Evolutionary conservation across 129 eudicot species (phyloP).

Genomic region (Chrysanthemum seticuspe): DNA sequence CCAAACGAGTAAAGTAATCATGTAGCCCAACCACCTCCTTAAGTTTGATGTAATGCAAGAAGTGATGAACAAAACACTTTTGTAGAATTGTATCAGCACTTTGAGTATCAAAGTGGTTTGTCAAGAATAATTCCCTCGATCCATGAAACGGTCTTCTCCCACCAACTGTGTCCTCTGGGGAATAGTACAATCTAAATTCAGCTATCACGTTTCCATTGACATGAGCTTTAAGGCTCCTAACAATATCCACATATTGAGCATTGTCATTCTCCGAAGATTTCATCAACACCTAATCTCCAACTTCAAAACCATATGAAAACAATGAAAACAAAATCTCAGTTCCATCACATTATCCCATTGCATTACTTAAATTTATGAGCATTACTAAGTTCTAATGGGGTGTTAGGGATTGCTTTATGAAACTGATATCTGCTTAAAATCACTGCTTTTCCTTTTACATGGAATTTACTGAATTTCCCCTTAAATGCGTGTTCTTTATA

Average conservation of each 20-base stretch:
- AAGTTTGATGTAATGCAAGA: constrained; percentile 62
- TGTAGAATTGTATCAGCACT: constrained; percentile 64
- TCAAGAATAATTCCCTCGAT: constrained; percentile 54
- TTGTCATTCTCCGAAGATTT: constrained; percentile 28
- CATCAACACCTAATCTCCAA: constrained; percentile 68
- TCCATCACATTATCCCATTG: neutral
- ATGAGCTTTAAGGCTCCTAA: too few species aligned
- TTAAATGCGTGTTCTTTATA: too few species aligned
- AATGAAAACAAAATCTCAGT: constrained; percentile 16
- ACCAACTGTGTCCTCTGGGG: constrained; percentile 66
- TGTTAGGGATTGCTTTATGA: too few species aligned
- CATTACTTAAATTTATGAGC: too few species aligned
- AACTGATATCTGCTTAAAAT: too few species aligned
- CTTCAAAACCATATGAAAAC: constrained; percentile 33
- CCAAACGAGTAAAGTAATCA: constrained; percentile 64
- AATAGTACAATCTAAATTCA: constrained; percentile 61
- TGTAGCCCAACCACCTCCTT: constrained; percentile 68
- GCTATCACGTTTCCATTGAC: constrained; percentile 39
- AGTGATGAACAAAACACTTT: constrained; percentile 64
- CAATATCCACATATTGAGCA: too few species aligned
- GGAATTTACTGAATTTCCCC: too few species aligned
- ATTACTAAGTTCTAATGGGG: too few species aligned
- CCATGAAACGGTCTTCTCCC: constrained; percentile 75
- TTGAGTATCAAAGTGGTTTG: constrained; percentile 63
- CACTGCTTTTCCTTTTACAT: too few species aligned